A percentile compares a stretch with the other conserved stretches of the same genome.
Evolutionary conservation across 805 yeast species (phyloP).

Genomic region (Candida wancherniae): DNA sequence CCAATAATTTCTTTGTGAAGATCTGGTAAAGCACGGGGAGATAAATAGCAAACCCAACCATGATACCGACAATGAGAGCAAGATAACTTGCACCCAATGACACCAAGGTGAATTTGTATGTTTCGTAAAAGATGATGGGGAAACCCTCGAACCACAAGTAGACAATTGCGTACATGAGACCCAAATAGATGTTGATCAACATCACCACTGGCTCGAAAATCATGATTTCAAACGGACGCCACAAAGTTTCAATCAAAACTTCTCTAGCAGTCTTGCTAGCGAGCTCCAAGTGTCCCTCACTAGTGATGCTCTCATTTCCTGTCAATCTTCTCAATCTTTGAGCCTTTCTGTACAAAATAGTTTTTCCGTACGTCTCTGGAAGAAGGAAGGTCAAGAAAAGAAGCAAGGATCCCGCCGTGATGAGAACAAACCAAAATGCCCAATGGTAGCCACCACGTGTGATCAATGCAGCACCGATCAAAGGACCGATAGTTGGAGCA

Average conservation of each 20-base stretch:
- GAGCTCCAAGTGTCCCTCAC: conserved; percentile 12
- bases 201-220: conserved; percentile 13
- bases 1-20: conserved; percentile 6
- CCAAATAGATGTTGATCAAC: conserved; percentile 12
- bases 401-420: conserved; percentile 8
- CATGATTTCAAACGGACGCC: conserved; percentile 12
- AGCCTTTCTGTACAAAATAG: conserved; percentile 12
- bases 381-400: conserved; percentile 7
- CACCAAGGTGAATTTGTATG: conserved; percentile 7
- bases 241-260: conserved; percentile 7
- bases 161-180: conserved; percentile 11
- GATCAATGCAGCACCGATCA: conserved; percentile 49
- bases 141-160: conserved; percentile 15
- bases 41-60: conserved; percentile 5
- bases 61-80: conserved; percentile 8
- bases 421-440: conserved; percentile 14
- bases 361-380: conserved; percentile 13
- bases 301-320: conserved; percentile 11
- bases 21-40: conserved; percentile 7
- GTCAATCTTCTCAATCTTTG: conserved; percentile 11
- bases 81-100: conserved; percentile 9
- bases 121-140: conserved; percentile 11
- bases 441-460: conserved; percentile 13
- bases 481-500: conserved; percentile 57
- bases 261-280: conserved; percentile 3